A percentile compares a stretch with the other conserved stretches of the same genome.
phyloP scores from a whole-genome alignment of 192 early-diverging fungal genomes.

The Funneliformis geosporum region DNA sequence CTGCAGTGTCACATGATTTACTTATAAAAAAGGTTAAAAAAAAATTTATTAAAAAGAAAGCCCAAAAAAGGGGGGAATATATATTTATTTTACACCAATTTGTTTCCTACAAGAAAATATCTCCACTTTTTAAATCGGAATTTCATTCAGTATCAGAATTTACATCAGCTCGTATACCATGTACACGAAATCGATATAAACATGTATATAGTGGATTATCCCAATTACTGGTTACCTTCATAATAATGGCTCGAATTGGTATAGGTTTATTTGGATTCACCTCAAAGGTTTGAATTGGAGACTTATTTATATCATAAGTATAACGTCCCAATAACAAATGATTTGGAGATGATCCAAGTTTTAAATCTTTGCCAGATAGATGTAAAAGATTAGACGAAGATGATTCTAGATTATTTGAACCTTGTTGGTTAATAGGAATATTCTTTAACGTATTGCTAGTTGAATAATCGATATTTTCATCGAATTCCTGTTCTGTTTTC shows the following conservation, averaged over 20 bases:
- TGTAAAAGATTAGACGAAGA: background rate
- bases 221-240: conserved; percentile 71
- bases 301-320: conserved; percentile 12
- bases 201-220: conserved; percentile 73
- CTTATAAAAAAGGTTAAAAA: background rate
- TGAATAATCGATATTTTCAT: background rate
- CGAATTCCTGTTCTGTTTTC: background rate
- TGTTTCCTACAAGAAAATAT: background rate
- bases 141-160: background rate
- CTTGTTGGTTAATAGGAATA: background rate
- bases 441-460: background rate
- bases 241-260: conserved; percentile 45
- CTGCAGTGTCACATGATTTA: background rate
- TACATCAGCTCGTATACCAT: background rate
- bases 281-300: conserved; percentile 24
- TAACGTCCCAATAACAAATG: conserved; percentile 23
- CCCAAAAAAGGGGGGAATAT: background rate
- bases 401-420: conserved; percentile 1
- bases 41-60: background rate
- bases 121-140: background rate
- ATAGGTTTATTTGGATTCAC: conserved; percentile 40
- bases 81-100: background rate
- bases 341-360: conserved; percentile 21
- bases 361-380: background rate
- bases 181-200: conserved; percentile 74